These are phyloP conservation scores for Podospora australis DNA, from an alignment of 495 filamentous ascomycete species.

Conservation along the genomic window DNA sequence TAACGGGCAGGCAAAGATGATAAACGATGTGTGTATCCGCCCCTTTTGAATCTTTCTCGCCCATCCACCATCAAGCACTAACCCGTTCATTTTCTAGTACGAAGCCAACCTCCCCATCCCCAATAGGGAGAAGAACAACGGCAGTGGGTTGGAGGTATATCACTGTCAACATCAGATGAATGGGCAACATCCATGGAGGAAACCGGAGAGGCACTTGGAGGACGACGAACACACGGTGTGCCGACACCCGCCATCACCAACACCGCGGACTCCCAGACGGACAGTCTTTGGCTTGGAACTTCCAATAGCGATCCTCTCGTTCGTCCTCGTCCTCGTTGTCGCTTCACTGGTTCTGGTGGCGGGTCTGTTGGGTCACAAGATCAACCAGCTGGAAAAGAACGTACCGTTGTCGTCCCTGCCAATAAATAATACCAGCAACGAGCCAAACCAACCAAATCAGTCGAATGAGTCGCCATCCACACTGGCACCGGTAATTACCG, in stretches of 20 bases:
- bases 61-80: not conserved
- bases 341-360: not conserved
- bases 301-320: not conserved
- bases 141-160: not conserved
- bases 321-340: not conserved
- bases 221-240: not conserved
- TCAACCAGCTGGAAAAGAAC: not conserved
- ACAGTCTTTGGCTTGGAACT: not conserved
- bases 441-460: not conserved
- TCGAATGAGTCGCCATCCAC: not conserved
- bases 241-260: not conserved
- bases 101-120: constrained; percentile 3
- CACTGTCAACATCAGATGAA: constrained; percentile 1
- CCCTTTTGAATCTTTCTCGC: not conserved
- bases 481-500: not conserved
- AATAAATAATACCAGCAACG: not conserved
- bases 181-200: constrained; percentile 4
- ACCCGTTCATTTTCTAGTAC: not conserved
- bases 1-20: not conserved
- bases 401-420: not conserved
- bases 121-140: constrained; percentile 1
- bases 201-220: not conserved
- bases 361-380: not conserved
- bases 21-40: constrained; percentile 1
- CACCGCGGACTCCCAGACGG: not conserved